Percentiles rank a stretch among this genome's conserved stretches.
These are phyloP conservation scores for Fragilaria crotonensis DNA, from an alignment of 108 stramenopile genomes.

Conservation along the genomic window DNA sequence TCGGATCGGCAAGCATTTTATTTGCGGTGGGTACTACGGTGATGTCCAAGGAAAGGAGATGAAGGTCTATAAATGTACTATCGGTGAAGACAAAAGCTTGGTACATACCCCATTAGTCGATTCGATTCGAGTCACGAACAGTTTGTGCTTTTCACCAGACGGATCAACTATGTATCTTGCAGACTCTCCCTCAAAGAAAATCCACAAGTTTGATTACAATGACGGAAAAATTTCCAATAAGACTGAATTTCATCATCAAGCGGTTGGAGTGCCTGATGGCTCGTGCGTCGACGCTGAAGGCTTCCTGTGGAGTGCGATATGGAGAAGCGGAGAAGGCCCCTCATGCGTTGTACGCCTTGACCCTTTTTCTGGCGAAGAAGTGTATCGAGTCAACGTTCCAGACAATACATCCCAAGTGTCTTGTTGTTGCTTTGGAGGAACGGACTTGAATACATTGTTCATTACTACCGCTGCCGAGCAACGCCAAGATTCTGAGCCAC, in stretches of 20 bases:
- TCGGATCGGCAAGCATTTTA: slow-evolving; percentile 32
- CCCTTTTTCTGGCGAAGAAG: slow-evolving; percentile 28
- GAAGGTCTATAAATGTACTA: slow-evolving; percentile 39
- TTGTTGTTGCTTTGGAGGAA: slow-evolving; percentile 47
- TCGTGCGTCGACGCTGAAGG: slow-evolving; percentile 37
- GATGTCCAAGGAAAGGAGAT: slow-evolving; percentile 5
- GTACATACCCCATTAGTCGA: slow-evolving; percentile 22
- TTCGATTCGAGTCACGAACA: slow-evolving; percentile 30
- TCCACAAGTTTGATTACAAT: slow-evolving; percentile 27
- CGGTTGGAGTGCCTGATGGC: slow-evolving; percentile 31
- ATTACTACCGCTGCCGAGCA: slow-evolving; percentile 28
- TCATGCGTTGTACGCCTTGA: slow-evolving; percentile 27
- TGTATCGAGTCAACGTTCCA: slow-evolving; percentile 32
- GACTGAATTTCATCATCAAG: slow-evolving; percentile 11
- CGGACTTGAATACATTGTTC: slow-evolving; percentile 33
- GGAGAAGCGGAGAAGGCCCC: slow-evolving; percentile 26
- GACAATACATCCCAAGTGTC: slow-evolving; percentile 32
- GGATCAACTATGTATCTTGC: slow-evolving; percentile 34
- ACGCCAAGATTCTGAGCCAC: slow-evolving; percentile 19
- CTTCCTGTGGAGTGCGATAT: slow-evolving; percentile 42
- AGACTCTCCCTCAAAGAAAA: slow-evolving; percentile 25
- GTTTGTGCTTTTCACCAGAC: slow-evolving; percentile 24
- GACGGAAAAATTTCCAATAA: slow-evolving; percentile 5
- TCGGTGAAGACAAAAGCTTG: background rate
- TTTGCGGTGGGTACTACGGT: slow-evolving; percentile 37